A percentile compares a stretch with the other conserved stretches of the same genome.
Evolutionary conservation across 2,329 filamentous ascomycete species (phyloP).

Genomic region (Epicoccum nigrum): DNA sequence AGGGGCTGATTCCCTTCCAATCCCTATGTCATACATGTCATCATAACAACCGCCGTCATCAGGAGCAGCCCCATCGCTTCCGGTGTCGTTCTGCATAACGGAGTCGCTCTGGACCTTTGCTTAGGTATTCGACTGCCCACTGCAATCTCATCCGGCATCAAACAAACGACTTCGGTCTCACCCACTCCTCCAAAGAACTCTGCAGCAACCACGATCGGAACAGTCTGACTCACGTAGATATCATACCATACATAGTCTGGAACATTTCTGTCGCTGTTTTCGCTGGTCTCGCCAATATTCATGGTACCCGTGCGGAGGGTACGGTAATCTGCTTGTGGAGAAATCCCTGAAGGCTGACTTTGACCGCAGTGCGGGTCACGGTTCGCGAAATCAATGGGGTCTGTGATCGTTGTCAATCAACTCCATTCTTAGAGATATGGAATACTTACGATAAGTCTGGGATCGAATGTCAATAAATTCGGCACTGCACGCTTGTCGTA

Average conservation of each 20-base stretch:
- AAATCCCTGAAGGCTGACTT: not conserved
- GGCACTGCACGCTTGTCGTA: not conserved
- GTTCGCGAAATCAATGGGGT: not conserved
- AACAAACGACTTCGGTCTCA: slow-evolving; percentile 10
- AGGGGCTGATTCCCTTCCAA: too few species aligned
- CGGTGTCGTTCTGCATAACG: too few species aligned
- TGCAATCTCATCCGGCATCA: not conserved
- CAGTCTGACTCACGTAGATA: slow-evolving; percentile 1
- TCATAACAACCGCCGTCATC: too few species aligned
- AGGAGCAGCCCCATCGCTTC: too few species aligned
- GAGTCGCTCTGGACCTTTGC: not conserved
- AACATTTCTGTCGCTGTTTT: not conserved
- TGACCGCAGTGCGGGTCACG: not conserved
- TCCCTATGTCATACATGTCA: too few species aligned
- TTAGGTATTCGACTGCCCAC: slow-evolving; percentile 2
- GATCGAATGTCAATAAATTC: not conserved
- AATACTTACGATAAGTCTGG: not conserved
- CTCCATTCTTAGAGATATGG: too few species aligned
- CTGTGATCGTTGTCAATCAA: not conserved
- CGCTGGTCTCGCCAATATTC: not conserved
- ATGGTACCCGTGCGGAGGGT: not conserved
- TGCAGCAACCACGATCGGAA: slow-evolving; percentile 4
- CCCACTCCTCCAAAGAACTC: slow-evolving; percentile 1
- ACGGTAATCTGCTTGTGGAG: not conserved
- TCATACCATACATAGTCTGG: slow-evolving; percentile 8